These are phyloP conservation scores for Davidsoniella virescens DNA, from an alignment of 2,329 filamentous ascomycete genomes.

Conservation along the genomic window DNA sequence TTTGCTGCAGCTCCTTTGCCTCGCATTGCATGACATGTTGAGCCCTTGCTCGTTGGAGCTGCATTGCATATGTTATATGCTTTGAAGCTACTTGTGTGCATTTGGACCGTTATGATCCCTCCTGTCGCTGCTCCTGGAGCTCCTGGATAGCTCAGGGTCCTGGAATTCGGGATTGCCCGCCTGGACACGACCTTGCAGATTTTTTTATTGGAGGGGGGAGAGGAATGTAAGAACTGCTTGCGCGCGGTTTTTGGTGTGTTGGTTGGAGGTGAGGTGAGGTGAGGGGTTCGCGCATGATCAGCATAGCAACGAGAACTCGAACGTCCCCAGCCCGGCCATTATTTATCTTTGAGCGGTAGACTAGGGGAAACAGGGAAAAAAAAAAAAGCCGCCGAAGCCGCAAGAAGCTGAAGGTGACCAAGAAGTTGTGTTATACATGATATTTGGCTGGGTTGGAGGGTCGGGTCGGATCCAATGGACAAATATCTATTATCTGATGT, in stretches of 20 bases:
- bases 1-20: conserved; percentile 8
- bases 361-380: not conserved
- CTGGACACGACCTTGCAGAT: too few species aligned
- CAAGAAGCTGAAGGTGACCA: too few species aligned
- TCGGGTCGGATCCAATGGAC: not conserved
- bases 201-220: too few species aligned
- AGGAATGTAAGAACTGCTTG: too few species aligned
- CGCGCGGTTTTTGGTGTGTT: too few species aligned
- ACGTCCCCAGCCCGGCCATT: not conserved
- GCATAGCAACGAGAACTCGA: not conserved
- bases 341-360: not conserved
- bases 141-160: too few species aligned
- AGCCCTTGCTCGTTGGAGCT: not conserved
- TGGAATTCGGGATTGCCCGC: too few species aligned
- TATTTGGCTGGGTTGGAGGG: too few species aligned
- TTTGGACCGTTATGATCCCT: not conserved
- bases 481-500: not conserved
- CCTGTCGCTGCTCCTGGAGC: not conserved
- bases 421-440: too few species aligned
- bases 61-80: conserved; percentile 1
- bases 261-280: not conserved
- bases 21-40: conserved; percentile 7
- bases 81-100: conserved; percentile 1
- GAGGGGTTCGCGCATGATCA: conserved; percentile 5
- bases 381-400: not conserved